Base-by-base conservation (phyloP, 2,329 filamentous ascomycete genomes). In the Chaetomiaceae sp. region DNA sequence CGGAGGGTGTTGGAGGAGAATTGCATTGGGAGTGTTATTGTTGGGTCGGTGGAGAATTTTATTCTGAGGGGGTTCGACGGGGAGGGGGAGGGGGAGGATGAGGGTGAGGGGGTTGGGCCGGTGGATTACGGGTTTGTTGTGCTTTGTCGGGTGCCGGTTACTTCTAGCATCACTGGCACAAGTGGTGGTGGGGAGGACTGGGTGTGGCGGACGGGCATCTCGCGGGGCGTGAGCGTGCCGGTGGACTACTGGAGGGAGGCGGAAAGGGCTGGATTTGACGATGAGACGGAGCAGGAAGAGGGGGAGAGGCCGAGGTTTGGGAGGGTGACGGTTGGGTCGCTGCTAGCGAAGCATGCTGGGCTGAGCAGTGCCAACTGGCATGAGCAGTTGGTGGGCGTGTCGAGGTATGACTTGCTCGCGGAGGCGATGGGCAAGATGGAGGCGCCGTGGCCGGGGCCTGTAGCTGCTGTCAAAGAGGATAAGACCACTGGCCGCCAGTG, bases 291-390 rank as follows among this genome's bases (percentile, higher is more conserved):
- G 45, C 34, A 23, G 5, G 9, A 5, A 6, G 9, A 9, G 25
- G 25, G 9, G 25, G 25, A 5, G 25, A 27, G 25, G 25, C 25
- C 6, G 29, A 37, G 12, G 40, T 36, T 54, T 34, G 57, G 59
- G 8, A 55, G 52, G 39, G 49, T 55, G 8, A 59, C 55, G 33
- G 55, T 58, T 2, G 57, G 59, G 0, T 34, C 58, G 40, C 36
- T 53, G 8, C n/a, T 61, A 6, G 45, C 25, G 38, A 39, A 39
- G 3, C 47, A 52, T 29, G 33, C 17, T 37, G 57, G 40, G 17
- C 1, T 59, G 43, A 55, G 59, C 14, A 50, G 51, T 22, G 55
- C 48, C 11, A 25, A 61, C n/a, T 61, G 59, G 59, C 51, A 59
- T 33, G 3, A 37, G 42, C 17, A 20, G 23, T 27, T 49, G 39